Conservation (phyloP, 2,329 filamentous ascomycete genomes). For the Diaporthe ilicicola region DNA sequence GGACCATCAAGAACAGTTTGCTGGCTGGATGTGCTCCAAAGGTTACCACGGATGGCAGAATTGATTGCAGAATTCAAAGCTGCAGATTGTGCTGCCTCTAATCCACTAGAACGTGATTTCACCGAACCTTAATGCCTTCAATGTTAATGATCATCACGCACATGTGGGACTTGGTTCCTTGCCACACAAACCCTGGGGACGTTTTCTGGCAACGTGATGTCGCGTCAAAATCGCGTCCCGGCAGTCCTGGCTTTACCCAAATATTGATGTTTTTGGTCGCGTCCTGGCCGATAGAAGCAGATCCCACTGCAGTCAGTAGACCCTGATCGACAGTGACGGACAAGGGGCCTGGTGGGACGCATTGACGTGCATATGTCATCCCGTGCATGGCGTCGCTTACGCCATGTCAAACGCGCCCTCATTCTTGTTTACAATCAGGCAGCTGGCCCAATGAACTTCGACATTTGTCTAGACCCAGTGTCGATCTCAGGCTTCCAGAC, state of each 20-base stretch:
- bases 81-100: not conserved
- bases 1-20: not conserved
- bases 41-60: not conserved
- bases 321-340: not conserved
- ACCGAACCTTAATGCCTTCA: too few species aligned
- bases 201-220: not conserved
- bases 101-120: not conserved
- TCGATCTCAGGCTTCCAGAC: not conserved
- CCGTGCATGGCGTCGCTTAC: not conserved
- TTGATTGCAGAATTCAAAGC: not conserved
- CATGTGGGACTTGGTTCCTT: too few species aligned
- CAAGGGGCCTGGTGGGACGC: not conserved
- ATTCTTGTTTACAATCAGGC: constrained; percentile 19
- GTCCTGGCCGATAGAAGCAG: not conserved
- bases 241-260: not conserved
- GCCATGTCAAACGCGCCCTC: constrained; percentile 14
- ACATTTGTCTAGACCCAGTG: not conserved
- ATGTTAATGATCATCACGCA: too few species aligned
- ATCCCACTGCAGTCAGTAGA: not conserved
- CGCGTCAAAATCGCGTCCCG: not conserved
- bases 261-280: not conserved
- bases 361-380: constrained; percentile 24
- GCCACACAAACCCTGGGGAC: too few species aligned
- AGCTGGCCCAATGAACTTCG: not conserved
- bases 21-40: too few species aligned